Evolutionary conservation across 164 flowering plant species (phyloP).

Genomic region (Magnolia officinalis): DNA sequence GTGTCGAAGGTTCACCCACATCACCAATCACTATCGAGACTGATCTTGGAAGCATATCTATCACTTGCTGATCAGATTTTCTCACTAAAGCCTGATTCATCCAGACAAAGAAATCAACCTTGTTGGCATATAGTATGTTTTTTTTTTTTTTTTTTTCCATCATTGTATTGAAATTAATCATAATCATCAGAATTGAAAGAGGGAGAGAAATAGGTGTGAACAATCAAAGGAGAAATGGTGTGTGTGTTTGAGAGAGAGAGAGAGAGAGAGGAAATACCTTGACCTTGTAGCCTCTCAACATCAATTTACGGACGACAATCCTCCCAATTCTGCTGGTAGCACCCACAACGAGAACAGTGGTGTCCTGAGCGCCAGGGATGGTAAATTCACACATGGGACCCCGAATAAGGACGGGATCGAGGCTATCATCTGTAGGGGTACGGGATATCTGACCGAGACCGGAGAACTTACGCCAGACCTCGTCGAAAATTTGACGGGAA

Average conservation of each 20-base stretch:
- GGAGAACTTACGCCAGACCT: slow-evolving; percentile 90
- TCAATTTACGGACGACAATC: slow-evolving; percentile 79
- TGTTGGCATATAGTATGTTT: neutral
- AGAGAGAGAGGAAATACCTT: slow-evolving; percentile 40
- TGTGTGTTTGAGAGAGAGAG: no score
- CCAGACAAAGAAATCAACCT: slow-evolving; percentile 2
- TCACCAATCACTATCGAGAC: slow-evolving; percentile 88
- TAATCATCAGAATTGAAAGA: neutral
- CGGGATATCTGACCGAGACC: slow-evolving; percentile 91
- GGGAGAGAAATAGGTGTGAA: no score
- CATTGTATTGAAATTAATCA: neutral
- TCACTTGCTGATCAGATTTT: slow-evolving; percentile 59
- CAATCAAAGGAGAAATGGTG: no score
- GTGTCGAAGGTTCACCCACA: slow-evolving; percentile 81
- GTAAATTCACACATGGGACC: slow-evolving; percentile 95
- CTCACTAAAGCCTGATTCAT: slow-evolving; percentile 75
- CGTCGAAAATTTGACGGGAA: slow-evolving; percentile 85
- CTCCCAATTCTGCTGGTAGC: slow-evolving; percentile 92
- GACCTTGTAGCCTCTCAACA: slow-evolving; percentile 91
- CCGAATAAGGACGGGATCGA: slow-evolving; percentile 44
- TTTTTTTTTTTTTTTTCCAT: neutral
- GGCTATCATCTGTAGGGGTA: slow-evolving; percentile 56
- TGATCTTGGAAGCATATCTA: slow-evolving; percentile 83
- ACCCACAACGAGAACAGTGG: slow-evolving; percentile 85
- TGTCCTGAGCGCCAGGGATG: slow-evolving; percentile 89